Evolutionary conservation across 164 flowering plant species (phyloP), one percentile per base, ranked within the genome.

Genomic region (Piper longum): DNA sequence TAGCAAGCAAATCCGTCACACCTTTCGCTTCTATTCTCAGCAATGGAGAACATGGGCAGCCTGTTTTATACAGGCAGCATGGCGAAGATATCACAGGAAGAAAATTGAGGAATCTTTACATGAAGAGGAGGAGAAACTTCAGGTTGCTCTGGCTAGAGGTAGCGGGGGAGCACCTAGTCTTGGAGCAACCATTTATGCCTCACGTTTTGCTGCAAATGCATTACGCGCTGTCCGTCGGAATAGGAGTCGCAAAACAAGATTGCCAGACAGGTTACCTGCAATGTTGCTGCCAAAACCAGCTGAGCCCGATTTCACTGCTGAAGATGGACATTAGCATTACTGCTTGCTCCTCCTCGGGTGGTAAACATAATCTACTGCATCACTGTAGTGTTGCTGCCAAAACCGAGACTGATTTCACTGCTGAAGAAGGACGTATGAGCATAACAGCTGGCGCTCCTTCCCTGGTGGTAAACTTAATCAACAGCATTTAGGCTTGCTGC

Each of bases 11-110:
- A 81, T 93, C 56, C 83, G 91, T 5, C 96, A 90, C 72, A 81
- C 95, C 18, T 90, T 93, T 72, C 80, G 99, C 73, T 80, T 85
- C 62, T 89, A 91, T 78, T 95, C 99, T 0, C 93, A 81, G 68
- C 97, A 91, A 41, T 91, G 97, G 99, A 85, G 95, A 71, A 88
- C 98, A 1, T 92, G 95, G 96, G 98, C 95, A 2, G 96, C 98
- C 16, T 86, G 93, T 68, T 92, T 86, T 62, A 78, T 92, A 60
- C 98, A 92, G 66, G 96, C 95, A 17, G 96, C 96, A 0, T 92
- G 98, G 96, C 77, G 95, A 7, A 69, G 95, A 0, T 69, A 91
- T 52, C 51, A 71, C 13, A 84, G 78, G 77, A 88, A 82, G 79
- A 91, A 85, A 73, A 62, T 81, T 17, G 92, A 85, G 62, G 86